Percentiles rank a stretch among this genome's conserved stretches.
Conservation (phyloP, 148 eudicot genomes). For the Rheum nobile region DNA sequence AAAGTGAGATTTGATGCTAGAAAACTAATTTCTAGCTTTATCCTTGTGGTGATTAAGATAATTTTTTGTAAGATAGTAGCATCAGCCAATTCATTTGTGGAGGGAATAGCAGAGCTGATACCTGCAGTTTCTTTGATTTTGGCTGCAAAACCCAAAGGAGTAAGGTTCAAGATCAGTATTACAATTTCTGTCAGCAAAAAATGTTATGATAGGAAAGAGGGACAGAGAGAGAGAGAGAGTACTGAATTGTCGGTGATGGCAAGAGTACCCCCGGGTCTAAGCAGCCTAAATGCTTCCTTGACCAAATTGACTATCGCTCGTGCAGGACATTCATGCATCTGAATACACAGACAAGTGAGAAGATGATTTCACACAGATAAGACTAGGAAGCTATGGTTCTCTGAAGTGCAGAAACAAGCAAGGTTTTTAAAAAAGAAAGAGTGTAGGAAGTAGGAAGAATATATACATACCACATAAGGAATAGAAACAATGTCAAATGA, state of each 20-base stretch:
- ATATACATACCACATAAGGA: slow-evolving; percentile 69
- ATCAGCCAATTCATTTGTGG: background rate
- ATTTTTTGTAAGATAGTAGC: background rate
- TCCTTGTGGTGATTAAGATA: background rate
- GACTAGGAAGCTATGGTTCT: no score
- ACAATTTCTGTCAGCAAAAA: background rate
- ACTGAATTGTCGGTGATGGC: slow-evolving; percentile 90
- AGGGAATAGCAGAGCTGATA: slow-evolving; percentile 15
- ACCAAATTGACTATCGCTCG: slow-evolving; percentile 65
- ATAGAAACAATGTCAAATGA: slow-evolving; percentile 88
- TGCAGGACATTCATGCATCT: slow-evolving; percentile 95
- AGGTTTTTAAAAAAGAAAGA: background rate
- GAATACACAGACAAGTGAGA: slow-evolving; percentile 12
- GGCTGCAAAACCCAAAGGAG: slow-evolving; percentile 40
- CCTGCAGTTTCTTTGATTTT: slow-evolving; percentile 95
- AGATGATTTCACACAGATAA: background rate
- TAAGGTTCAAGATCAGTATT: background rate
- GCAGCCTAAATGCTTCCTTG: slow-evolving; percentile 80
- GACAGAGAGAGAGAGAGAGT: no score
- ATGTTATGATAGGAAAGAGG: background rate
- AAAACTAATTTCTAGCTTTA: background rate
- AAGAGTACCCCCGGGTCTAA: slow-evolving; percentile 90
- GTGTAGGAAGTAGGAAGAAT: background rate
- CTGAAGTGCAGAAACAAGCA: background rate
- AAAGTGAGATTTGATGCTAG: background rate